Evolutionary conservation across 306 rosid species (phyloP).

Genomic region (Astragalus membranaceus): DNA sequence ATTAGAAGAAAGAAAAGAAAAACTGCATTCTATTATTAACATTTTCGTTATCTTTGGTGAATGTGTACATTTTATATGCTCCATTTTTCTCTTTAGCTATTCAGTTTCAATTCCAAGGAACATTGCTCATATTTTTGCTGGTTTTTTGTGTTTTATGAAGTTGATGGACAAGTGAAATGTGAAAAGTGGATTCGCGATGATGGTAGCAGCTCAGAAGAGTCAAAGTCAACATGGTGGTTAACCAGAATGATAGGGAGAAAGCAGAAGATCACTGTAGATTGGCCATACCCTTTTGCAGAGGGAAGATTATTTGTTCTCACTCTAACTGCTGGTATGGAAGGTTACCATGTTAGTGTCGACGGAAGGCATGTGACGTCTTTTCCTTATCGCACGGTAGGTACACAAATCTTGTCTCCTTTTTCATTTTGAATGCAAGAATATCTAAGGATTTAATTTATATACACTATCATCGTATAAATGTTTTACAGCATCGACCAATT

Average conservation of each 20-base stretch:
- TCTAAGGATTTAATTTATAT: no score
- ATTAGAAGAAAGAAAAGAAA: constrained; percentile 9
- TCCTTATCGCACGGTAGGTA: constrained; percentile 80
- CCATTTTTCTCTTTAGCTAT: no score
- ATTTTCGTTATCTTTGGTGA: background rate
- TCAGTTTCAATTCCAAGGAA: background rate
- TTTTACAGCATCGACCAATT: no score
- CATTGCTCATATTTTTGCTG: constrained; percentile 20
- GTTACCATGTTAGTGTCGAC: constrained; percentile 81
- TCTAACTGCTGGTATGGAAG: constrained; percentile 80
- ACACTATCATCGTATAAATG: no score
- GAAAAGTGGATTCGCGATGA: constrained; percentile 92
- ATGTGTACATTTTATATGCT: background rate
- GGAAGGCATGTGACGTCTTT: constrained; percentile 83
- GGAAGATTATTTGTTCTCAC: constrained; percentile 78
- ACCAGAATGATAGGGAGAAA: constrained; percentile 73
- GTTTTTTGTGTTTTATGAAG: constrained; percentile 35
- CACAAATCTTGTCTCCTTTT: constrained; percentile 6
- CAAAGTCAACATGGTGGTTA: constrained; percentile 77
- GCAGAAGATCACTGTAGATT: constrained; percentile 59
- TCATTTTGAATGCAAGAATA: background rate
- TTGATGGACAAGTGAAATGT: constrained; percentile 84
- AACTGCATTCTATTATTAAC: no score
- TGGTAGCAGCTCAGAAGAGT: constrained; percentile 58
- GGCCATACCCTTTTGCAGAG: constrained; percentile 90